These are phyloP conservation scores for Tylopilus vinaceipallidus DNA, from an alignment of 768 basidiomycete genomes.

Conservation along the genomic window DNA sequence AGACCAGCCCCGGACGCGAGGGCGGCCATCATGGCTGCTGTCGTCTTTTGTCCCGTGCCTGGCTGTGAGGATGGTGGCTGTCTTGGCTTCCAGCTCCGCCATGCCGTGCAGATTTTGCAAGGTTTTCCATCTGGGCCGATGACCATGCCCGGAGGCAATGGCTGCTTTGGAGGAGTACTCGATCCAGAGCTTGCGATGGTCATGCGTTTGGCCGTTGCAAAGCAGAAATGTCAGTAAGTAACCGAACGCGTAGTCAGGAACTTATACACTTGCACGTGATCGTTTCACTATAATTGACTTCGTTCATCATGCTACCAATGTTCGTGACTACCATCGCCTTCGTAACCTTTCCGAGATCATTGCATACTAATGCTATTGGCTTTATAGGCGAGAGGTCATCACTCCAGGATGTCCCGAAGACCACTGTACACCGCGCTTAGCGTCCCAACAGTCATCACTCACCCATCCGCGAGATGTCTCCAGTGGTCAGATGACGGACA, in stretches of 20 bases:
- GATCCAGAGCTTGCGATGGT: constrained; percentile 6
- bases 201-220: constrained; percentile 4
- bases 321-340: too few species aligned
- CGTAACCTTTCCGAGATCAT: too few species aligned
- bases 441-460: constrained; percentile 57
- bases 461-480: constrained; percentile 56
- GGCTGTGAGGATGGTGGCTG: constrained; percentile 28
- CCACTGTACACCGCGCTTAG: constrained; percentile 50
- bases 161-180: constrained; percentile 11
- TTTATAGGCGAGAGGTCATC: neutral
- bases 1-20: constrained; percentile 31
- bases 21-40: constrained; percentile 34
- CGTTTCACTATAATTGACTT: constrained; percentile 1
- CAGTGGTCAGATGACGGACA: constrained; percentile 82
- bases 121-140: constrained; percentile 93
- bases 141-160: constrained; percentile 79
- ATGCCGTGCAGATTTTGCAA: constrained; percentile 88
- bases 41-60: constrained; percentile 31
- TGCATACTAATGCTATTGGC: neutral
- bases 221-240: neutral
- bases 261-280: constrained; percentile 21
- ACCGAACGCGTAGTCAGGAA: too few species aligned
- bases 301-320: too few species aligned
- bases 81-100: constrained; percentile 63
- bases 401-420: constrained; percentile 17